Percentiles rank a stretch among this genome's conserved stretches.
These are phyloP conservation scores for Schizonepeta tenuifolia DNA, from an alignment of 257 asterid species.

Conservation along the genomic window DNA sequence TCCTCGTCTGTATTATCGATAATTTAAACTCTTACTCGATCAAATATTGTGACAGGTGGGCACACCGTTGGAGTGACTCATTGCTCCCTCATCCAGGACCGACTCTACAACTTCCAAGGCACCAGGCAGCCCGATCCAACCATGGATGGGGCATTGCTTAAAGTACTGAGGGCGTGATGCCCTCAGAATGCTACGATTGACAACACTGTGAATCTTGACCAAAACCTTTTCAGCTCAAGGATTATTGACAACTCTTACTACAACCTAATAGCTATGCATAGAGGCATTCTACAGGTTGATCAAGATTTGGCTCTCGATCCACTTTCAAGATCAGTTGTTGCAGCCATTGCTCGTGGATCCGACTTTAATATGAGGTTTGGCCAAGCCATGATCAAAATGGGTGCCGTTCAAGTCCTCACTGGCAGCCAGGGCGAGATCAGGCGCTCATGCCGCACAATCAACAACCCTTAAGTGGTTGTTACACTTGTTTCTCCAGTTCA, in stretches of 20 bases:
- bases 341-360: slow-evolving; percentile 34
- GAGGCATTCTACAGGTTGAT: slow-evolving; percentile 63
- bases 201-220: slow-evolving; percentile 52
- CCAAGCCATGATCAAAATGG: slow-evolving; percentile 63
- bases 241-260: slow-evolving; percentile 57
- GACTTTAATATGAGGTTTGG: slow-evolving; percentile 52
- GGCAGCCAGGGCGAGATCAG: slow-evolving; percentile 57
- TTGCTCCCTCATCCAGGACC: slow-evolving; percentile 54
- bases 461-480: not conserved
- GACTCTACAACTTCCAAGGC: slow-evolving; percentile 54
- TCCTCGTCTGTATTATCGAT: not conserved
- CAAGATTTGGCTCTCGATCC: slow-evolving; percentile 59
- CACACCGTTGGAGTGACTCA: slow-evolving; percentile 69
- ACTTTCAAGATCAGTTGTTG: slow-evolving; percentile 44
- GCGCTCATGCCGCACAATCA: slow-evolving; percentile 38
- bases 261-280: slow-evolving; percentile 39
- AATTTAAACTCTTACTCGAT: not conserved
- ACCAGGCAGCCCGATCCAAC: slow-evolving; percentile 54
- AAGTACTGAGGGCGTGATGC: slow-evolving; percentile 36
- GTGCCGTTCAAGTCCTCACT: slow-evolving; percentile 52
- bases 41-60: slow-evolving; percentile 42
- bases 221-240: slow-evolving; percentile 43
- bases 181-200: slow-evolving; percentile 40
- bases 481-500: not conserved
- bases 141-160: slow-evolving; percentile 46